Percentiles rank a stretch among this genome's conserved stretches.
Evolutionary conservation across 139 green algal species (phyloP).

Genomic region (Picochlorum sp.): DNA sequence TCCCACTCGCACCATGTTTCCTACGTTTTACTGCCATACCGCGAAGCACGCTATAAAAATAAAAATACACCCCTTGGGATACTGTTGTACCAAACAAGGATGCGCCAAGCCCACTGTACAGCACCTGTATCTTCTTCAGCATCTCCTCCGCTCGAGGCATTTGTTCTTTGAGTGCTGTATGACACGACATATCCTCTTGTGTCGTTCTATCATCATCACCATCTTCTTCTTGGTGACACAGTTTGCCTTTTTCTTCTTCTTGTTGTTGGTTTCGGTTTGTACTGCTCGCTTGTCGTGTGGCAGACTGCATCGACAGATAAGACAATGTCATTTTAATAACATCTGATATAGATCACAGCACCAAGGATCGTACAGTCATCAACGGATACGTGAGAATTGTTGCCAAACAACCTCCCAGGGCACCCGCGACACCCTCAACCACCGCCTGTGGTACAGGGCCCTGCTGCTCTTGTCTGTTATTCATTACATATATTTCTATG

Average conservation of each 20-base stretch:
- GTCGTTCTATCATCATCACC: neutral
- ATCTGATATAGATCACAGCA: neutral
- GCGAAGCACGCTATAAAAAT: slow-evolving; percentile 43
- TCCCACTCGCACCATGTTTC: neutral
- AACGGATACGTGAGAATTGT: slow-evolving; percentile 67
- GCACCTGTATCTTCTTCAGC: slow-evolving; percentile 23
- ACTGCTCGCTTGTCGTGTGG: slow-evolving; percentile 23
- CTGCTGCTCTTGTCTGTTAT: neutral
- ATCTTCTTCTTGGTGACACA: neutral
- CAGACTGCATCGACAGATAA: slow-evolving; percentile 15
- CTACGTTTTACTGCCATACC: slow-evolving; percentile 23
- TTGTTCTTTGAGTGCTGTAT: too few relatives aligned
- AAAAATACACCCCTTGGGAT: slow-evolving; percentile 80
- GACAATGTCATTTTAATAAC: too few relatives aligned
- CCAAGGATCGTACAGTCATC: slow-evolving; percentile 42
- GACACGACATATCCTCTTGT: too few relatives aligned
- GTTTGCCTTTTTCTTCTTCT: slow-evolving; percentile 1
- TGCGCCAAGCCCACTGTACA: slow-evolving; percentile 62
- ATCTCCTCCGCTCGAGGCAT: too few relatives aligned
- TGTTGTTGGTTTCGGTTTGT: slow-evolving; percentile 13
- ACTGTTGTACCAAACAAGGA: slow-evolving; percentile 64
- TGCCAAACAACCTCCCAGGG: slow-evolving; percentile 37
- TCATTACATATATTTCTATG: neutral
- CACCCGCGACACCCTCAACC: slow-evolving; percentile 42
- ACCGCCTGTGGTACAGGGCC: slow-evolving; percentile 26